Percentiles rank a stretch among this genome's conserved stretches.
Evolutionary conservation across 2,329 filamentous ascomycete species (phyloP).

Genomic region (Diplodia seriata): DNA sequence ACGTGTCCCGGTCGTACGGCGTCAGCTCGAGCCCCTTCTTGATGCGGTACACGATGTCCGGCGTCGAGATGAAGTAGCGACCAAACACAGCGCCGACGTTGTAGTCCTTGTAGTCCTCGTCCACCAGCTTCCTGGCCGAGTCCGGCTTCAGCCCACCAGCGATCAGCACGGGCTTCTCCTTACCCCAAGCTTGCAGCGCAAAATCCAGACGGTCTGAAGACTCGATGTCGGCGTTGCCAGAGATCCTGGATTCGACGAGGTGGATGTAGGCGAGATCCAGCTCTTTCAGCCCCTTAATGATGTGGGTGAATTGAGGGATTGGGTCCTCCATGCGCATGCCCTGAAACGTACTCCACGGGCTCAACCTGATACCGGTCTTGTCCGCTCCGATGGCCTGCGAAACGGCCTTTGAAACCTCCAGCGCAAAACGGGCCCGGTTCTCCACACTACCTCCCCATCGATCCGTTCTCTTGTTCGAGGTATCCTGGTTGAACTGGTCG

Average conservation of each 20-base stretch:
- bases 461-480: slow-evolving; percentile 61
- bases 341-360: slow-evolving; percentile 67
- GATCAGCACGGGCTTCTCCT: slow-evolving; percentile 45
- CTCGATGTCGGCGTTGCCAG: slow-evolving; percentile 50
- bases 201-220: slow-evolving; percentile 38
- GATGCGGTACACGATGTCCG: slow-evolving; percentile 57
- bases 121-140: slow-evolving; percentile 47
- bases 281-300: slow-evolving; percentile 59
- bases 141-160: slow-evolving; percentile 53
- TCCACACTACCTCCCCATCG: slow-evolving; percentile 57
- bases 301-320: slow-evolving; percentile 66
- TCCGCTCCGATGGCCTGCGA: slow-evolving; percentile 59
- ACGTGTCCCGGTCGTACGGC: slow-evolving; percentile 55
- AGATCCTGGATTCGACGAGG: slow-evolving; percentile 62
- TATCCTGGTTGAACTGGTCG: slow-evolving; percentile 69
- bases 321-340: slow-evolving; percentile 70
- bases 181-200: slow-evolving; percentile 39
- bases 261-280: slow-evolving; percentile 68
- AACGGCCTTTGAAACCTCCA: slow-evolving; percentile 62
- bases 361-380: slow-evolving; percentile 63
- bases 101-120: slow-evolving; percentile 52
- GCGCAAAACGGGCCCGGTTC: slow-evolving; percentile 60
- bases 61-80: slow-evolving; percentile 57
- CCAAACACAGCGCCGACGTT: slow-evolving; percentile 58
- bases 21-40: slow-evolving; percentile 52